These are phyloP conservation scores for Lyophyllum atratum DNA, from an alignment of 768 basidiomycete species.

Conservation along the genomic window DNA sequence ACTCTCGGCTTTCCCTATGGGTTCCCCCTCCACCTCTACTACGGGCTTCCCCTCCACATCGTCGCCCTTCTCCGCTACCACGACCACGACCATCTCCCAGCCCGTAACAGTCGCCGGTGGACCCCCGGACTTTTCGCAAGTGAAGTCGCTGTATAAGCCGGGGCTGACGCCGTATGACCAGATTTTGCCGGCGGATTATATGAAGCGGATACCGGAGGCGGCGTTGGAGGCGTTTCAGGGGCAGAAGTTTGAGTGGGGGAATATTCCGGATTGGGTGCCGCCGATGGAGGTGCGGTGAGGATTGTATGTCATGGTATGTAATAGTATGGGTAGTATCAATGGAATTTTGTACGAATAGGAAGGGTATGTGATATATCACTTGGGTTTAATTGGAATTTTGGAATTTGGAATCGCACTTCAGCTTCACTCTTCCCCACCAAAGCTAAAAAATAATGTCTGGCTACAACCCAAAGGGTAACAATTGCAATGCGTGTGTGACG, in stretches of 20 bases:
- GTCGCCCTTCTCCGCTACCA: neutral
- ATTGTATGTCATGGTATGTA: neutral
- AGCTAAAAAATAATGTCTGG: too few species aligned
- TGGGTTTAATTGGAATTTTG: too few species aligned
- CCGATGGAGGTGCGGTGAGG: conserved; percentile 57
- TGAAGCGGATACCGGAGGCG: conserved; percentile 49
- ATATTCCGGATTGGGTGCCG: conserved; percentile 75
- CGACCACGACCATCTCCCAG: conserved; percentile 5
- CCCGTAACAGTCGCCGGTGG: conserved; percentile 8
- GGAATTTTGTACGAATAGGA: too few species aligned
- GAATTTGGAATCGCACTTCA: too few species aligned
- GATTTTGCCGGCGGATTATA: conserved; percentile 61
- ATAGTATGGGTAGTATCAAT: too few species aligned
- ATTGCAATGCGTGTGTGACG: too few species aligned
- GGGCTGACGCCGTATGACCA: conserved; percentile 56
- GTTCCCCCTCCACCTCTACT: conserved; percentile 19
- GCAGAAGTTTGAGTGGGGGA: conserved; percentile 64
- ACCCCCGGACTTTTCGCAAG: conserved; percentile 27
- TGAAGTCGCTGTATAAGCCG: conserved; percentile 39
- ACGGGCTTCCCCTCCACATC: conserved; percentile 21
- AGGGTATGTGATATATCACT: too few species aligned
- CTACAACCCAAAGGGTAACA: too few species aligned
- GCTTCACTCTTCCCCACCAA: too few species aligned
- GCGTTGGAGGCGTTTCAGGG: conserved; percentile 55
- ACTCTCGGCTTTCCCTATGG: conserved; percentile 23